Evolutionary conservation across 2,329 filamentous ascomycete genomes (phyloP), one percentile per base, ranked within the genome.

Genomic region (Penicillium sp.): DNA sequence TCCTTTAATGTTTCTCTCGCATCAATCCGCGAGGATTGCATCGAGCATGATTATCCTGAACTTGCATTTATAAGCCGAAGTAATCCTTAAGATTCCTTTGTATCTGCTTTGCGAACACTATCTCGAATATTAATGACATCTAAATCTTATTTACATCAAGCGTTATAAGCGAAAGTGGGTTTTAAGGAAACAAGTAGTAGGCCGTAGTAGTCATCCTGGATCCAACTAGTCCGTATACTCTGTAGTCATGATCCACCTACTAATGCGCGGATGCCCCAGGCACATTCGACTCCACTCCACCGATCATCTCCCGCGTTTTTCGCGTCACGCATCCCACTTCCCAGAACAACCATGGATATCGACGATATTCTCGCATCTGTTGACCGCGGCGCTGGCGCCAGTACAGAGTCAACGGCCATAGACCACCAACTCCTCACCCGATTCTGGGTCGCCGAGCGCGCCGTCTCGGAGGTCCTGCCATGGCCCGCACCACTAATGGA

Each of bases 381-480:
- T 65, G 87, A 91, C 73, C 85, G 83, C 49, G 73, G 79, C 57
- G 78, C 85, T 63, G 73, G 69, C 59, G 69, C 70, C 45, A 72
- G 67, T 16, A 68, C 68, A 5, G 72, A 75, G 58, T 75, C 74
- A 49, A 63, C 72, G 11, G 68, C 70, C 13, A 65, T 86, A 68
- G 93, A 98, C 76, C 83, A 98, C 64, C 92, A 97, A 74, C 86
- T 90, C 52, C 80, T 99, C 65, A 97, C 93, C 65, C 89, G 93
- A 68, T 89, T 88, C 68, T 99, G 93, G 93, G 86, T 97, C 45
- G 91, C 93, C 44, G 96, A 99, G 75, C 86, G 95, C 65, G 90
- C 89, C 55, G 88, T 91, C 45, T 91, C 93, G 2, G 93, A 97
- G 75, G 81, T 99, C n/a, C 80, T 98, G 39, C 85, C 87, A 76